Percentiles rank a stretch among this genome's conserved stretches.
phyloP scores from a whole-genome alignment of 306 rosid genomes.

The Arachis stenosperma region DNA sequence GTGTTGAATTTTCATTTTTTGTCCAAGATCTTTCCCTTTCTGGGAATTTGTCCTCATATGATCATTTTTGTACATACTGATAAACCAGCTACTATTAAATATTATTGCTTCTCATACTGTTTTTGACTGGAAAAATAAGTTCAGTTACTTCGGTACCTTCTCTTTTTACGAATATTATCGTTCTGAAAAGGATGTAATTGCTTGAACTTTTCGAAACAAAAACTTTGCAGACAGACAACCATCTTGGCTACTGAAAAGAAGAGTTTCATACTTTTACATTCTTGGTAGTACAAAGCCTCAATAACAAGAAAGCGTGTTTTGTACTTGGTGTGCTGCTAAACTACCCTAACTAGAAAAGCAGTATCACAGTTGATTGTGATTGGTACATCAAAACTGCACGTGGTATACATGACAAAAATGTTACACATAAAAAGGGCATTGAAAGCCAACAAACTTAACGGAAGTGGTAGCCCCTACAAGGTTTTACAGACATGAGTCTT shows the following conservation, averaged over 20 bases:
- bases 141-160: too few relatives aligned
- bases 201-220: too few relatives aligned
- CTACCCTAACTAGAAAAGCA: not conserved
- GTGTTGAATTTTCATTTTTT: conserved; percentile 3
- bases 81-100: conserved; percentile 19
- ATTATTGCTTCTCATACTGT: not conserved
- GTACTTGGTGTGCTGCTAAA: not conserved
- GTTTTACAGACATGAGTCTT: conserved; percentile 3
- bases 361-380: not conserved
- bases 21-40: conserved; percentile 12
- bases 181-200: not conserved
- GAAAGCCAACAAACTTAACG: conserved; percentile 11
- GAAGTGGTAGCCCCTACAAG: conserved; percentile 5
- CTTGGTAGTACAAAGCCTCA: not conserved
- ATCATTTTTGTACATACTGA: conserved; percentile 32
- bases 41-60: conserved; percentile 17
- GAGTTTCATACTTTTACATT: not conserved
- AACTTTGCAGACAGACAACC: not conserved
- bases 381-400: not conserved
- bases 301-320: not conserved
- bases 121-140: not conserved
- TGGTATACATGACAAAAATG: conserved; percentile 9
- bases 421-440: not conserved
- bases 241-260: not conserved
- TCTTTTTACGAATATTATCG: too few relatives aligned